Percentiles rank a stretch among this genome's conserved stretches.
These are phyloP conservation scores for Sarcodon aspratus DNA, from an alignment of 768 basidiomycete genomes.

Conservation along the genomic window DNA sequence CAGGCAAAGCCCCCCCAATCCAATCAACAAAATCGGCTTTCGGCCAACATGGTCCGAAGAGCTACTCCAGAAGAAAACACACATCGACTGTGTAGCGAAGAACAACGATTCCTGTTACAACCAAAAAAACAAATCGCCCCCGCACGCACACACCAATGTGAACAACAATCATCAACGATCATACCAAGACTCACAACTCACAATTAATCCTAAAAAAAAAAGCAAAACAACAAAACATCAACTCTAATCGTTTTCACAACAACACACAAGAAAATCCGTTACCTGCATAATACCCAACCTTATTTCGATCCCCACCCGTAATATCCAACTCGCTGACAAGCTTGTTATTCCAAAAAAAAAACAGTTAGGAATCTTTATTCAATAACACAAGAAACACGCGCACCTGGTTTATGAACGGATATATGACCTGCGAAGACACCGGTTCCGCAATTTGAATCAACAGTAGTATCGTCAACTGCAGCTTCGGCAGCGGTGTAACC, in stretches of 20 bases:
- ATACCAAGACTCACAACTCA: not conserved
- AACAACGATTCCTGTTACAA: slow-evolving; percentile 31
- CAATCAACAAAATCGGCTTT: slow-evolving; percentile 33
- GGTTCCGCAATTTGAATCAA: slow-evolving; percentile 35
- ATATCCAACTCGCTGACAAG: slow-evolving; percentile 30
- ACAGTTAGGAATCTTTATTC: too few relatives aligned
- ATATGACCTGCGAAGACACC: slow-evolving; percentile 32
- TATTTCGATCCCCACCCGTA: slow-evolving; percentile 29
- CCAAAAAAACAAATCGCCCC: not conserved
- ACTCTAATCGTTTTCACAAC: too few relatives aligned
- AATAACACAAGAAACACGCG: not conserved
- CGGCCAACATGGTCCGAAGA: slow-evolving; percentile 37
- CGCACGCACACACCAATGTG: not conserved
- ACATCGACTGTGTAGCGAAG: slow-evolving; percentile 33
- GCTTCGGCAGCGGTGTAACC: slow-evolving; percentile 29
- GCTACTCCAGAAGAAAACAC: slow-evolving; percentile 35
- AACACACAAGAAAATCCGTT: not conserved
- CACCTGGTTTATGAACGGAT: slow-evolving; percentile 41
- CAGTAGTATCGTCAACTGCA: slow-evolving; percentile 33
- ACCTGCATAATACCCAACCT: slow-evolving; percentile 39
- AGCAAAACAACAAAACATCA: too few relatives aligned
- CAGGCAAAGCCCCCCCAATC: slow-evolving; percentile 20
- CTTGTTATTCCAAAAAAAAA: slow-evolving; percentile 12
- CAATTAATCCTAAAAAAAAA: not conserved
- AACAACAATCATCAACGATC: not conserved